A percentile compares a stretch with the other conserved stretches of the same genome.
phyloP scores from a whole-genome alignment of 208 protist species.

The Tetramitus jugosus region DNA sequence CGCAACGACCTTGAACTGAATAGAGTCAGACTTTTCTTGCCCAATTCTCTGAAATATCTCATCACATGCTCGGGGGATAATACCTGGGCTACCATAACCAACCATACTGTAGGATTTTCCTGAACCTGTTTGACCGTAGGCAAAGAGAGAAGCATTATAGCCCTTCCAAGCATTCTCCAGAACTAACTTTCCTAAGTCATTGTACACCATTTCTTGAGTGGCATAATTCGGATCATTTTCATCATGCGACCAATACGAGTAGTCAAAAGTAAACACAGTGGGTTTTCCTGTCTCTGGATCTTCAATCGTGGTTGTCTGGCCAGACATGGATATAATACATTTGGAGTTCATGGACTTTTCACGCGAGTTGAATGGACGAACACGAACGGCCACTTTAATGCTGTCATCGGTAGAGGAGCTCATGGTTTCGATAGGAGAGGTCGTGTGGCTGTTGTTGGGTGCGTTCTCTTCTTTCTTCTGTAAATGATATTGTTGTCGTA shows the following conservation, averaged over 20 bases:
- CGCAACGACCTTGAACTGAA: slow-evolving; percentile 45
- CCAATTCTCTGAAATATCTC: slow-evolving; percentile 32
- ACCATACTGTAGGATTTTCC: slow-evolving; percentile 2
- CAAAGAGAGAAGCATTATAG: background rate
- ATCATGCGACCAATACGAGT: background rate
- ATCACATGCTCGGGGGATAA: slow-evolving; percentile 35
- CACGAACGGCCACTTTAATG: background rate
- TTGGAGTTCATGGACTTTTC: background rate
- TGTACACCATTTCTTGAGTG: background rate
- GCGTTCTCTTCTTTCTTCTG: too few relatives aligned
- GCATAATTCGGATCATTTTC: background rate
- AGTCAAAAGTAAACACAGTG: background rate
- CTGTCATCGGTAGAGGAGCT: too few relatives aligned
- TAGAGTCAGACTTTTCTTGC: background rate
- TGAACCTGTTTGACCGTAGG: slow-evolving; percentile 11
- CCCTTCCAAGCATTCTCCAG: background rate
- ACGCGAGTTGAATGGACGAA: background rate
- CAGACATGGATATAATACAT: background rate
- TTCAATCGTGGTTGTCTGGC: background rate
- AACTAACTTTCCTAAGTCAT: background rate
- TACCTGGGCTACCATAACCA: slow-evolving; percentile 18
- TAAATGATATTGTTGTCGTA: too few relatives aligned
- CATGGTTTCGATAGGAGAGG: too few relatives aligned
- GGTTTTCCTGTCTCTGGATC: background rate
- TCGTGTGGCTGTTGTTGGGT: too few relatives aligned